phyloP scores from a whole-genome alignment of 495 filamentous ascomycete species.

The Baudoinia panamericana region DNA sequence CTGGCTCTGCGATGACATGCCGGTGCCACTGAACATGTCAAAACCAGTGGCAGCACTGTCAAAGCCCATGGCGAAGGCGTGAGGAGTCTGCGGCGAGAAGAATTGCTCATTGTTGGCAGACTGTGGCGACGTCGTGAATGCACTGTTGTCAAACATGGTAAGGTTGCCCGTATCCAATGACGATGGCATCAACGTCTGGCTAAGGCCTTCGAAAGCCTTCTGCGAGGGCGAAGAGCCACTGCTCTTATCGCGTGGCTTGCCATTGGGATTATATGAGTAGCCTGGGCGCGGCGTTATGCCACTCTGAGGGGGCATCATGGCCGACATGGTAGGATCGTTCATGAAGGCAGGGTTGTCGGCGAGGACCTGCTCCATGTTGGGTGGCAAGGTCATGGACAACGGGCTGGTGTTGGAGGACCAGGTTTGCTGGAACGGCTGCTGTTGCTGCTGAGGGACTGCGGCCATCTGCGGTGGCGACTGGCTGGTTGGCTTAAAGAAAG shows the following conservation, averaged over 20 bases:
- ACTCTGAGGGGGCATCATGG: constrained; percentile 6
- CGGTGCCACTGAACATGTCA: background rate
- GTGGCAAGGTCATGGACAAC: constrained; percentile 35
- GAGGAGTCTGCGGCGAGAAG: background rate
- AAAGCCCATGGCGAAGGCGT: background rate
- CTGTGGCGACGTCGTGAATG: constrained; percentile 1
- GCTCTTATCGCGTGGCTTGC: constrained; percentile 2
- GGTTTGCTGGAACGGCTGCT: background rate
- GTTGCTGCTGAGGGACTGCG: background rate
- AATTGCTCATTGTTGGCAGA: background rate
- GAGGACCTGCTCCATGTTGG: constrained; percentile 38
- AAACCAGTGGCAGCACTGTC: background rate
- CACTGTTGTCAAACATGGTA: background rate
- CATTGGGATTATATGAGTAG: constrained; percentile 31
- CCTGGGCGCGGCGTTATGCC: constrained; percentile 22
- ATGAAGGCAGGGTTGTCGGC: constrained; percentile 24
- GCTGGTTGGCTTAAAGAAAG: background rate
- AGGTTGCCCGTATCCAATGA: constrained; percentile 15
- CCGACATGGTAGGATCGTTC: background rate
- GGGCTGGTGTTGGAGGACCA: constrained; percentile 16
- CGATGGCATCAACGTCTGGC: constrained; percentile 16
- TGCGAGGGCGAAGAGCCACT: too few species aligned
- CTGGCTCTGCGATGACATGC: too few species aligned
- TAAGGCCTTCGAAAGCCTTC: constrained; percentile 11
- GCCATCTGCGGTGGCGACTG: constrained; percentile 8